Evolutionary conservation across 495 filamentous ascomycete species (phyloP), one percentile per base, ranked within the genome.

Genomic region (Annulohypoxylon stygium): DNA sequence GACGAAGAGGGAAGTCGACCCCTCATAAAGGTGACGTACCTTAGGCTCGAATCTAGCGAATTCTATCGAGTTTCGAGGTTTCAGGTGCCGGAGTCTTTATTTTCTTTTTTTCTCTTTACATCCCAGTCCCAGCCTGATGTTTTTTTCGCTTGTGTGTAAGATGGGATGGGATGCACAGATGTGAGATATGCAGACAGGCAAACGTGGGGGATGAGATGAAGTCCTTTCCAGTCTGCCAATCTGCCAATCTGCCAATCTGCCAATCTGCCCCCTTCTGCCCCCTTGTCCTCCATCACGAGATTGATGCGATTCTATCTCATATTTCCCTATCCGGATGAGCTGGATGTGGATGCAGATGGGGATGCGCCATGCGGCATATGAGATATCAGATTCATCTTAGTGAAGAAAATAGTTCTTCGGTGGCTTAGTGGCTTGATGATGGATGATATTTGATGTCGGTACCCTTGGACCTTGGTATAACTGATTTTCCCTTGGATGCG

Each of bases 1-100:
- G 39, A 58, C 3, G 45, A 39, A 34, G 36, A 67, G 41, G 58
- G 20, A 58, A n/a, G 36, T 50, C 18, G 45, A 72, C 71, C 71
- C 67, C 71, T 74, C 71, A 53, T 65, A 18, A 37, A 66, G 26
- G 67, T 74, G 71, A 74, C 71, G 71, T 74, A 69, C 34, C 20
- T 57, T 26, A 37, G 26, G 30, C 30, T 30, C 25, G 12, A 14
- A 43, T 14, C 36, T 12, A 39, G 8, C 8, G 36, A 14, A 11
- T 4, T 30, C 34, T 26, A 57, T 54, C 54, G 54, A 47, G 69
- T 30, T 61, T 69, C 36, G 47, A 67, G 41, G 71, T 74, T 74
- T 74, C 71, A 74, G 66, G 67, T 74, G 67, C 57, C 62, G 57
- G 57, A 53, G 26, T 30, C 47, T 39, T 16, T 37, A 20, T 41